These are phyloP conservation scores for Alternaria angustiovoidea DNA, from an alignment of 2,329 filamentous ascomycete species.

Conservation along the genomic window DNA sequence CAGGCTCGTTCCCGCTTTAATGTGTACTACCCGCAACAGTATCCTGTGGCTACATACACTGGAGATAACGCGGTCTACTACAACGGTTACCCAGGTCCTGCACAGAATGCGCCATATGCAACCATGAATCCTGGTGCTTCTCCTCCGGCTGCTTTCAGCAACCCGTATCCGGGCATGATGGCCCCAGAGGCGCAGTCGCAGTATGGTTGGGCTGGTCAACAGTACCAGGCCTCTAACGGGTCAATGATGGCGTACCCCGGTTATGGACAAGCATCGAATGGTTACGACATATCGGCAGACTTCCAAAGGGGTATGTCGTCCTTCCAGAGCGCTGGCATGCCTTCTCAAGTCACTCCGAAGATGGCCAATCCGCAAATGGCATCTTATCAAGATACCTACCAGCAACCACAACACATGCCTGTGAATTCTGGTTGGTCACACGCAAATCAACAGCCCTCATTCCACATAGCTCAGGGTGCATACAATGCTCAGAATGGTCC, in stretches of 20 bases:
- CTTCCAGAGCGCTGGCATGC: slow-evolving; percentile 50
- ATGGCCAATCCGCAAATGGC: slow-evolving; percentile 49
- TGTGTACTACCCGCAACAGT: slow-evolving; percentile 63
- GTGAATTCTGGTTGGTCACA: slow-evolving; percentile 46
- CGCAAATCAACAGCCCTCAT: slow-evolving; percentile 41
- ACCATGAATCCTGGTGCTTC: slow-evolving; percentile 40
- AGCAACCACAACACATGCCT: slow-evolving; percentile 38
- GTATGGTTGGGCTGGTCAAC: slow-evolving; percentile 47
- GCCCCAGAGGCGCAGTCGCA: slow-evolving; percentile 48
- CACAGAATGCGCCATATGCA: slow-evolving; percentile 40
- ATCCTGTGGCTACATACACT: slow-evolving; percentile 37
- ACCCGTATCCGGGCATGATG: slow-evolving; percentile 46
- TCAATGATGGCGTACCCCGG: slow-evolving; percentile 39
- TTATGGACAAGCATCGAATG: slow-evolving; percentile 43
- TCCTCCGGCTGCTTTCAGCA: slow-evolving; percentile 41
- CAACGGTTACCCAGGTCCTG: slow-evolving; percentile 50
- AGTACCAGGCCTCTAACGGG: slow-evolving; percentile 37
- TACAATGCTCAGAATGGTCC: slow-evolving; percentile 36
- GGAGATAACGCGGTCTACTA: slow-evolving; percentile 53
- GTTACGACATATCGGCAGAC: slow-evolving; percentile 55
- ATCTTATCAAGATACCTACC: slow-evolving; percentile 44
- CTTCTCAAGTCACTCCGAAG: slow-evolving; percentile 49
- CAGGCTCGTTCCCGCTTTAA: slow-evolving; percentile 75
- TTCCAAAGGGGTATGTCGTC: slow-evolving; percentile 58
- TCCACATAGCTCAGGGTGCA: slow-evolving; percentile 34